A percentile compares a stretch with the other conserved stretches of the same genome.
These are phyloP conservation scores for Pistacia vera DNA, from an alignment of 345 rosid genomes.

Conservation along the genomic window DNA sequence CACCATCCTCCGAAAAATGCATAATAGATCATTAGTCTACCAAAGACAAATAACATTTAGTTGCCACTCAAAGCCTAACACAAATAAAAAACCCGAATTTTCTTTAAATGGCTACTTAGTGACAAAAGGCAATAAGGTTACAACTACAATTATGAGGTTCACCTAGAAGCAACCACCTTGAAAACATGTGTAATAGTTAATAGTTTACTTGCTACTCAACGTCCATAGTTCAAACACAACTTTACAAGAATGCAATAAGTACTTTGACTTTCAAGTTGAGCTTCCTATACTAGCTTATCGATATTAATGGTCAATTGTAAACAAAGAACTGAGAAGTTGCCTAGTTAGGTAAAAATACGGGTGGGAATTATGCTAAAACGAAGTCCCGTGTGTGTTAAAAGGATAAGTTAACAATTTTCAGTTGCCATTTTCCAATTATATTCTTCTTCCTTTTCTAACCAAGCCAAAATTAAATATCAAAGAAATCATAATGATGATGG, in stretches of 20 bases:
- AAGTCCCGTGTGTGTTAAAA: background rate
- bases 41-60: background rate
- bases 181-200: too few relatives aligned
- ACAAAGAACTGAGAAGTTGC: background rate
- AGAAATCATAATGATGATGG: background rate
- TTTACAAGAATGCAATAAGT: background rate
- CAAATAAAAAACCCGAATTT: too few relatives aligned
- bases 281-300: background rate
- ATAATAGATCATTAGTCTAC: background rate
- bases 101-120: too few relatives aligned
- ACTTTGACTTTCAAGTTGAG: background rate
- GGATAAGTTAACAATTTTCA: background rate
- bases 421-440: background rate
- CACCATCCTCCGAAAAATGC: background rate
- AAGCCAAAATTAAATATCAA: conserved; percentile 1
- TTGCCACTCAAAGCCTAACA: too few relatives aligned
- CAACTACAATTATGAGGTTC: too few relatives aligned
- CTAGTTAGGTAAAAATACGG: background rate
- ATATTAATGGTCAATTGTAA: background rate
- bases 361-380: background rate
- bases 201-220: too few relatives aligned
- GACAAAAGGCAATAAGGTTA: too few relatives aligned
- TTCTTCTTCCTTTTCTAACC: too few relatives aligned
- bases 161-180: too few relatives aligned
- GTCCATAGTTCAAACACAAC: background rate